phyloP scores from a whole-genome alignment of 179 eudicot species.

The Spinacia oleracea region DNA sequence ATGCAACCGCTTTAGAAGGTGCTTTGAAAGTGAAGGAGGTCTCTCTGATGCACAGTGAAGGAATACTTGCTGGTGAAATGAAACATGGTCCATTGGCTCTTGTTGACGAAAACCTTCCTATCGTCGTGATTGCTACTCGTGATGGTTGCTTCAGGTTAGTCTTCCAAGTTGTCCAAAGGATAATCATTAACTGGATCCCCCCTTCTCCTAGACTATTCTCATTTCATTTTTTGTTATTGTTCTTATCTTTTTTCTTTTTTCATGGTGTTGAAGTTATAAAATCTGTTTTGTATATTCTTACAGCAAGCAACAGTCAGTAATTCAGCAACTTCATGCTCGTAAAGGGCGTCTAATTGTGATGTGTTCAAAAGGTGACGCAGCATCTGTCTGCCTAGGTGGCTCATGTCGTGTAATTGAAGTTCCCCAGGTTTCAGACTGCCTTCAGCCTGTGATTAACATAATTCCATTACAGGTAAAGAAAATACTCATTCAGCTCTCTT shows the following conservation, averaged over 20 bases:
- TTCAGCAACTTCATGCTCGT: conserved; percentile 97
- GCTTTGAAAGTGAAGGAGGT: conserved; percentile 97
- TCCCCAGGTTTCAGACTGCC: conserved; percentile 83
- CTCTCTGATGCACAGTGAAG: conserved; percentile 97
- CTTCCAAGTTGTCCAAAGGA: background rate
- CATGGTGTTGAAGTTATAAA: background rate
- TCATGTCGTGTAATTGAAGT: conserved; percentile 87
- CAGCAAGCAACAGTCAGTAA: conserved; percentile 99
- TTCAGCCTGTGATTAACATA: conserved; percentile 93
- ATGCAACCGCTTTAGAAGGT: conserved; percentile 94
- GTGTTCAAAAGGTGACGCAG: conserved; percentile 85
- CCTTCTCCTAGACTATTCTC: background rate
- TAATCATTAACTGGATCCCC: background rate
- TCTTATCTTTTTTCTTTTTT: background rate
- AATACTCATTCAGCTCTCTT: background rate
- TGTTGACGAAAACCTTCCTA: conserved; percentile 91
- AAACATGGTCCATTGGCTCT: conserved; percentile 94
- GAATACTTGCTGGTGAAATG: conserved; percentile 99
- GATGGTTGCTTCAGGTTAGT: conserved; percentile 85
- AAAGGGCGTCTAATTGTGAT: conserved; percentile 90
- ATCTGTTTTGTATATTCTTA: background rate
- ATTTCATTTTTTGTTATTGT: too few species aligned
- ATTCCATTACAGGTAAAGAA: conserved; percentile 84
- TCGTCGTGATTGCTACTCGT: conserved; percentile 87
- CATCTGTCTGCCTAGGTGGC: conserved; percentile 63